Percentiles rank a stretch among this genome's conserved stretches.
Conservation (phyloP, 2,329 filamentous ascomycete genomes). For the Corynespora cassiicola region DNA sequence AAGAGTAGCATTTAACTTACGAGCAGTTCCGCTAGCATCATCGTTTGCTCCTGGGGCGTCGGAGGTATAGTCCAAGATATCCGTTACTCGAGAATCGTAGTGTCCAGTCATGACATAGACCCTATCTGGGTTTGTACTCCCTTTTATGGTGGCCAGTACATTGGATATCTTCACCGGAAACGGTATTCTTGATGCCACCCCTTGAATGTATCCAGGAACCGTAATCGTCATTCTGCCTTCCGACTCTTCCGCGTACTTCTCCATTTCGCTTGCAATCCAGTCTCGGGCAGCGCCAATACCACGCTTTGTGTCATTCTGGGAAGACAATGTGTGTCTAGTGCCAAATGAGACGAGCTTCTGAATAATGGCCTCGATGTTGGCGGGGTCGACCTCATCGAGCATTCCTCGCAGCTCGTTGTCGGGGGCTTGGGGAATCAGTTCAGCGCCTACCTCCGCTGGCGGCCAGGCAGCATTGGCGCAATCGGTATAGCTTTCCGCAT, state of each 20-base stretch:
- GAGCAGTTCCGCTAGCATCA: conserved; percentile 62
- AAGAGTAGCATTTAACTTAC: conserved; percentile 27
- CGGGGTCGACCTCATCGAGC: conserved; percentile 47
- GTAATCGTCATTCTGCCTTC: conserved; percentile 60
- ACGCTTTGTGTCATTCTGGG: conserved; percentile 56
- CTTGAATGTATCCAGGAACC: conserved; percentile 60
- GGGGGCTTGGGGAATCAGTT: conserved; percentile 50
- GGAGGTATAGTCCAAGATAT: conserved; percentile 58
- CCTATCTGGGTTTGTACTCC: conserved; percentile 55
- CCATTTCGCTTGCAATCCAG: conserved; percentile 62
- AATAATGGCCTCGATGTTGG: conserved; percentile 59
- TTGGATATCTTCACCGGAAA: conserved; percentile 62
- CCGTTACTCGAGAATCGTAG: conserved; percentile 61
- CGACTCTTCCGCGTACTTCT: conserved; percentile 53
- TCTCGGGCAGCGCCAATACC: conserved; percentile 65
- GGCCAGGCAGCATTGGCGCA: conserved; percentile 51
- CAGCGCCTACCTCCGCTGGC: conserved; percentile 43
- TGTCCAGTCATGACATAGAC: conserved; percentile 62
- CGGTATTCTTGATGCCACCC: conserved; percentile 53
- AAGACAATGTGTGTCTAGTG: conserved; percentile 63
- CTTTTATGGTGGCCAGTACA: conserved; percentile 56
- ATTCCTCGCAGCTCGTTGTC: conserved; percentile 48
- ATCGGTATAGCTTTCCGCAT: conserved; percentile 37
- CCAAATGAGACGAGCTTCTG: conserved; percentile 63
- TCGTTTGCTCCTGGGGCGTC: conserved; percentile 66